Conservation (phyloP, 2,329 filamentous ascomycete species). For the Penicillium hesseltinei region DNA sequence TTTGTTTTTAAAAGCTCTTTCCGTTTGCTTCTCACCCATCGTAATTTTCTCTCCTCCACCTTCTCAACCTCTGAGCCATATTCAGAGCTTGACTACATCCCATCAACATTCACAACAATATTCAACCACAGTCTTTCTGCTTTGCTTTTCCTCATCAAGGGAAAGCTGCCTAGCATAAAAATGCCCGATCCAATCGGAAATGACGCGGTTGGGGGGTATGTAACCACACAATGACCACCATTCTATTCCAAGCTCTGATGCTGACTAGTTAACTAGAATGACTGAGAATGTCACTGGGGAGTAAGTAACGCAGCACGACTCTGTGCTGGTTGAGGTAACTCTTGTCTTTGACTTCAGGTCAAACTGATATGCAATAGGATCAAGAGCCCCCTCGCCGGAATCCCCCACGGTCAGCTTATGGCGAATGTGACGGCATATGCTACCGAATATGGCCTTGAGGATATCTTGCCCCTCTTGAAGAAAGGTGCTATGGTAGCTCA, state of each 20-base stretch:
- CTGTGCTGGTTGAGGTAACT: background rate
- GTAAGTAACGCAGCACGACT: slow-evolving; percentile 8
- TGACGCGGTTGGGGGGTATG: slow-evolving; percentile 11
- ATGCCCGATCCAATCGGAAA: slow-evolving; percentile 1
- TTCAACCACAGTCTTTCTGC: background rate
- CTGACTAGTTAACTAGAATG: slow-evolving; percentile 13
- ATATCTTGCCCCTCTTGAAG: slow-evolving; percentile 46
- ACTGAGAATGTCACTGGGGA: slow-evolving; percentile 18
- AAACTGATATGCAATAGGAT: slow-evolving; percentile 11
- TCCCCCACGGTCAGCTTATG: slow-evolving; percentile 16
- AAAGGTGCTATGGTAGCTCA: slow-evolving; percentile 70
- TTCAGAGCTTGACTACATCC: background rate
- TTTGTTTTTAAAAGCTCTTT: background rate
- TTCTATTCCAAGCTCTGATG: background rate
- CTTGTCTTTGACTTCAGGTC: background rate
- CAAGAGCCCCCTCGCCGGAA: slow-evolving; percentile 17
- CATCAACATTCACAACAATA: background rate
- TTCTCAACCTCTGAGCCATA: background rate
- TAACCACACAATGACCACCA: background rate
- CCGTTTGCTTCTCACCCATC: background rate
- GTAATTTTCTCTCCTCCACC: background rate
- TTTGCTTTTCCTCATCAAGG: background rate
- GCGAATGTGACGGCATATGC: slow-evolving; percentile 37
- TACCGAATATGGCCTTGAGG: slow-evolving; percentile 55
- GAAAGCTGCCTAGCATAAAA: background rate